Base-by-base conservation (phyloP, 2,329 filamentous ascomycete genomes). In the Talaromyces sp. region DNA sequence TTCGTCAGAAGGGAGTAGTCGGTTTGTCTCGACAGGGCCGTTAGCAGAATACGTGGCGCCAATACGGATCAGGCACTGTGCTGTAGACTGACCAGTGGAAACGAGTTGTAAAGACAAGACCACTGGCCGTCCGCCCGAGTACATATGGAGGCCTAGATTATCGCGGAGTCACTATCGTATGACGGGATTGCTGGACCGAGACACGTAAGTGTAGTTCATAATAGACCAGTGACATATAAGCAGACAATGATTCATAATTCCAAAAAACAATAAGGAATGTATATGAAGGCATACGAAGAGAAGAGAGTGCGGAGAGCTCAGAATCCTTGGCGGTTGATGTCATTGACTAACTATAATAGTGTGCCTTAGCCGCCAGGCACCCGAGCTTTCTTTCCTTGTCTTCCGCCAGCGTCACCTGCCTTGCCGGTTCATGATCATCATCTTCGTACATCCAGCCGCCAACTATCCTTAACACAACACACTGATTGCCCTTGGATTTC, bases 281-380 rank as follows among this genome's bases (percentile, higher is more conserved):
- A 22, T 10, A 8, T 3, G 15, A 28, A 22, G 15, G 22, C 6
- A n/a, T 33, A 25, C 7, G 25, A 19, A 1, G 3, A 35, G n/a
- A 33, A 8, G 22, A 28, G 22, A 31, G 25, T 10, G 15, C 15
- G 13, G 21, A 43, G 40, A 22, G 33, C 2, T 35, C 11, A 8
- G 8, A 35, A 11, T n/a, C n/a, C 8, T 35, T 35, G 10, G 35
- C 13, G 7, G 19, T 13, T 54, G 53, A 55, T 55, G 40, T 53
- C 52, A 54, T 52, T 15, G 21, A 5, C 43, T 31, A 45, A 6
- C 19, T 28, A 25, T 22, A 22, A 17, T 33, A 35, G 22, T 5
- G 11, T 46, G 40, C 53, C 53, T 55, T 55, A 55, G 28, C 22
- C 41, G 40, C 40, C 35, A 56, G 54, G 53, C 53, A 56, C 41